A percentile compares a stretch with the other conserved stretches of the same genome.
Conservation (phyloP, 2,329 filamentous ascomycete genomes). For the Fusarium redolens region DNA sequence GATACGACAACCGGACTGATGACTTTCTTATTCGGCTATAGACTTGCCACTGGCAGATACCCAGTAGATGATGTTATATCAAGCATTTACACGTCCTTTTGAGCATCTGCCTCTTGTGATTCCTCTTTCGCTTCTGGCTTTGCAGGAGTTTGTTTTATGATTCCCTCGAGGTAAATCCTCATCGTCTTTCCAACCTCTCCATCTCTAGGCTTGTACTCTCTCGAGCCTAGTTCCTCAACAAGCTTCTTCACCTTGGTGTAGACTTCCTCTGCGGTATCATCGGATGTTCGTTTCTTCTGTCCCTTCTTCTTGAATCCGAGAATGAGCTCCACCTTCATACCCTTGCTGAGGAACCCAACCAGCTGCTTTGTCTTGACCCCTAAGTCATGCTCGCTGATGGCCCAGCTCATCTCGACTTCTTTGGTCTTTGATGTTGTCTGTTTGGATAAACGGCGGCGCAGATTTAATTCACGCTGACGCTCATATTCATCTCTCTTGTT, state of each 20-base stretch:
- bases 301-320: conserved; percentile 72
- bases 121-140: background rate
- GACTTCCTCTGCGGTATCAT: conserved; percentile 70
- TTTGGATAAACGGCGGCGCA: conserved; percentile 58
- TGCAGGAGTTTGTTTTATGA: conserved; percentile 19
- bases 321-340: conserved; percentile 78
- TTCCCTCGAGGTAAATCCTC: conserved; percentile 57
- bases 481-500: conserved; percentile 64
- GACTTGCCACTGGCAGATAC: conserved; percentile 37
- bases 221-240: conserved; percentile 52
- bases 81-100: conserved; percentile 2
- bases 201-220: conserved; percentile 58
- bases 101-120: background rate
- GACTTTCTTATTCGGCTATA: conserved; percentile 31
- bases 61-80: conserved; percentile 37
- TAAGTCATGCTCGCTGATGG: conserved; percentile 81
- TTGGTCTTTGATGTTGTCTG: conserved; percentile 65
- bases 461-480: conserved; percentile 56
- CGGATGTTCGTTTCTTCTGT: conserved; percentile 66
- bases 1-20: conserved; percentile 29
- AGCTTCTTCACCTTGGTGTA: conserved; percentile 56
- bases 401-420: conserved; percentile 91
- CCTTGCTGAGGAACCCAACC: conserved; percentile 76
- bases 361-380: conserved; percentile 76
- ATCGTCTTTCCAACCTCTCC: conserved; percentile 59